phyloP scores from a whole-genome alignment of 768 basidiomycete species.

The Trichaptum fuscoviolaceum region DNA sequence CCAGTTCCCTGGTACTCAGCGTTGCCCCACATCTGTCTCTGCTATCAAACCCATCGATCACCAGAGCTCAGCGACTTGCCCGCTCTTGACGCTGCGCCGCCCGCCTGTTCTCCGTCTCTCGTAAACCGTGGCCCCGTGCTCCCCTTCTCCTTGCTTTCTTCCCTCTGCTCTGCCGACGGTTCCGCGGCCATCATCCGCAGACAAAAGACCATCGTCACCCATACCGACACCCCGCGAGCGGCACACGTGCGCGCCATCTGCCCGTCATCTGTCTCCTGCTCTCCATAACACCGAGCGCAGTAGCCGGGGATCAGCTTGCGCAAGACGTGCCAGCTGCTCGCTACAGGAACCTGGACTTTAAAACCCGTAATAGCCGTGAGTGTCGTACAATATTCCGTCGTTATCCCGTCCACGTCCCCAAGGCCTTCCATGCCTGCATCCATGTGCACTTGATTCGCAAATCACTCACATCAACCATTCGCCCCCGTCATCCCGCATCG shows the following conservation, averaged over 20 bases:
- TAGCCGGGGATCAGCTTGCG: not conserved
- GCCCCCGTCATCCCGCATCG: too few relatives aligned
- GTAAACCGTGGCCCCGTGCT: not conserved
- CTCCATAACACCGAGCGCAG: not conserved
- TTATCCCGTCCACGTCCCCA: too few relatives aligned
- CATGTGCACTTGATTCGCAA: not conserved
- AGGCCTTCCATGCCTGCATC: too few relatives aligned
- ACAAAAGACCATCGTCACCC: not conserved
- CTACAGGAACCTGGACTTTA: not conserved
- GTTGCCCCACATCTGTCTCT: not conserved
- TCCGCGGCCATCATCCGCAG: not conserved
- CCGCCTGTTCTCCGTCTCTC: conserved; percentile 1
- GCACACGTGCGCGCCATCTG: not conserved
- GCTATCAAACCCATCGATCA: not conserved
- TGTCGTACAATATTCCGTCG: not conserved
- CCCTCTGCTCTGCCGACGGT: too few relatives aligned
- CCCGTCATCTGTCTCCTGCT: not conserved
- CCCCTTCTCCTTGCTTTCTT: too few relatives aligned
- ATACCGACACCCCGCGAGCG: not conserved
- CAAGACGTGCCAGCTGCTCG: not conserved
- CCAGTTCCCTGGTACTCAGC: conserved; percentile 1
- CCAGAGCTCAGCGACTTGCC: not conserved
- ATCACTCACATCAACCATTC: not conserved
- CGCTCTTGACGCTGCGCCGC: not conserved
- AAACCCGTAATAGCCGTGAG: not conserved